Base-by-base conservation (phyloP, 2,329 filamentous ascomycete genomes). In the Thelonectria discophora region DNA sequence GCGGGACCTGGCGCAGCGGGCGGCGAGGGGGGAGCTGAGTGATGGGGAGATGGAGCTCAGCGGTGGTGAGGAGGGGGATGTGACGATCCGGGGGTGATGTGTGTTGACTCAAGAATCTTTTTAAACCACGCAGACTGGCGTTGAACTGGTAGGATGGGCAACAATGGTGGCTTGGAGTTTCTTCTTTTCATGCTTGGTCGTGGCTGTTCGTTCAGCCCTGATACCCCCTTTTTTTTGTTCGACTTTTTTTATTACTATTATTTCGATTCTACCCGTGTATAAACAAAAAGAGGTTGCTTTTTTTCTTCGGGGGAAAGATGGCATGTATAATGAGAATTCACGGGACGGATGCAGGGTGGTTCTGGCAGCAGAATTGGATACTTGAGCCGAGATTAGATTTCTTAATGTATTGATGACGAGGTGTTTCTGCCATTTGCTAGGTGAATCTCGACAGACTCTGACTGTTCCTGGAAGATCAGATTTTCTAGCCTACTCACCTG, bases 1-100 rank as follows among this genome's bases (percentile, higher is more conserved):
- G 75, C 77, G 87, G 55, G 84, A 84, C 42, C 74, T 80, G 46
- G 84, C 82, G 18, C 76, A 80, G 47, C 78, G 81, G n/a, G 83
- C 81, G 4, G 81, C 82, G 0, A 75, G 78, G 42, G 83, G 82
- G 20, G 81, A 82, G 39, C 69, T 81, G 18, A 76, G 73, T 17
- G 81, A 82, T 20, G 77, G 70, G 4, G 79, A 80, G 1, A 73
- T 76, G 68, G 75, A 76, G 5, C 66, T 72, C 52, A 73, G 71
- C 55, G 73, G 67, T 24, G 73, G 73, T 3, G 76, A 74, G 3
- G 77, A 78, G 34, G 75, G 70, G 18, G 75, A 79, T 56, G 70
- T 73, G 50, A 78, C 76, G 20, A 58, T 79, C 52, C 70, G 71
- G 56, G 71, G 75, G 21, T 75, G 58, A 77, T 62, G 40, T 63